Evolutionary conservation across 495 filamentous ascomycete genomes (phyloP).

Genomic region (Poronia punctata): DNA sequence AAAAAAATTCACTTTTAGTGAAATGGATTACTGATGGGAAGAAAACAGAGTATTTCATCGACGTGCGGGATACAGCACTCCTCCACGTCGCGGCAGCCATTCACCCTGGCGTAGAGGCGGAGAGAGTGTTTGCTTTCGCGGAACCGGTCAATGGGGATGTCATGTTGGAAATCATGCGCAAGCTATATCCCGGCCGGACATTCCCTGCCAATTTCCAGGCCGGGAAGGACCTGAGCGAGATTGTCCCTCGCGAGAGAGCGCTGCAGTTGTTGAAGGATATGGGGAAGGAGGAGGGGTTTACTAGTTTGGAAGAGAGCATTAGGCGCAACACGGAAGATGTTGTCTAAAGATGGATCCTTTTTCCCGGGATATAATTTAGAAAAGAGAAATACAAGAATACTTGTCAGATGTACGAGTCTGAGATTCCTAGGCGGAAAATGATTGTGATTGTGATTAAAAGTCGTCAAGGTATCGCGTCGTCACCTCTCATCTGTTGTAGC

Average conservation of each 20-base stretch:
- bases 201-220: slow-evolving; percentile 23
- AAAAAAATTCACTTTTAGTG: slow-evolving; percentile 3
- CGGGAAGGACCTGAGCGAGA: slow-evolving; percentile 17
- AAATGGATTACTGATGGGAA: background rate
- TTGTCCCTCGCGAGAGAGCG: slow-evolving; percentile 10
- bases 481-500: too few relatives aligned
- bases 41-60: slow-evolving; percentile 33
- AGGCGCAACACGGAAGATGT: background rate
- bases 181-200: slow-evolving; percentile 22
- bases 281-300: background rate
- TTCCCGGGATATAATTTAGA: too few relatives aligned
- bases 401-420: too few relatives aligned
- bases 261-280: background rate
- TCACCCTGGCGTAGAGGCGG: slow-evolving; percentile 29
- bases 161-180: slow-evolving; percentile 27
- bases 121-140: slow-evolving; percentile 44
- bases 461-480: too few relatives aligned
- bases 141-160: slow-evolving; percentile 30
- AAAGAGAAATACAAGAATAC: too few relatives aligned
- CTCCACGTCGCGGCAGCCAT: slow-evolving; percentile 44
- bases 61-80: slow-evolving; percentile 43
- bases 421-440: too few relatives aligned
- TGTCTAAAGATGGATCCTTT: too few relatives aligned
- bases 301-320: background rate
- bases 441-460: too few relatives aligned